Percentiles rank a stretch among this genome's conserved stretches.
Evolutionary conservation across 768 basidiomycete genomes (phyloP).

Genomic region (Panus rudis): DNA sequence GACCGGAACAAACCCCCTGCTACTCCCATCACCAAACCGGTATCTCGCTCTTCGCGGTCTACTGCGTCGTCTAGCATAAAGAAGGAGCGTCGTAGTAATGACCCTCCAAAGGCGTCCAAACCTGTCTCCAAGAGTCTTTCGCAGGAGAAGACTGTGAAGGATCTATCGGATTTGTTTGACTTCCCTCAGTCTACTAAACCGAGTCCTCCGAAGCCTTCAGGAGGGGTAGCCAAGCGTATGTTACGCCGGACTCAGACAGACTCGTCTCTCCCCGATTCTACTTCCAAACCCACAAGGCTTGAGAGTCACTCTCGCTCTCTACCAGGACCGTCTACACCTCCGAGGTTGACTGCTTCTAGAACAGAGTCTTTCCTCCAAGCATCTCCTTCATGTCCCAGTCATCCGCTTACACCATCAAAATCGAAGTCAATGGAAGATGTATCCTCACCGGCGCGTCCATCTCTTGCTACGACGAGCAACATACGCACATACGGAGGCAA

Average conservation of each 20-base stretch:
- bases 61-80: too few relatives aligned
- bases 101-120: too few relatives aligned
- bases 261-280: conserved; percentile 34
- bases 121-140: too few relatives aligned
- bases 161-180: conserved; percentile 42
- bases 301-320: conserved; percentile 1
- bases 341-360: conserved; percentile 7
- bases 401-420: conserved; percentile 11
- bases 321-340: conserved; percentile 13
- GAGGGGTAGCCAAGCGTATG: conserved; percentile 60
- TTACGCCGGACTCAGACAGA: conserved; percentile 63
- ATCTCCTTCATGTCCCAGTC: conserved; percentile 11
- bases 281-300: too few relatives aligned
- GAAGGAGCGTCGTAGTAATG: too few relatives aligned
- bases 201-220: conserved; percentile 4
- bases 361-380: conserved; percentile 17
- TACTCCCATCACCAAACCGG: too few relatives aligned
- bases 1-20: too few relatives aligned
- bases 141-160: conserved; percentile 24
- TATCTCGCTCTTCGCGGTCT: too few relatives aligned
- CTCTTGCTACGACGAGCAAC: conserved; percentile 24
- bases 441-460: conserved; percentile 15
- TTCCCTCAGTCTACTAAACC: conserved; percentile 15
- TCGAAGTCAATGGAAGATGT: background rate
- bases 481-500: conserved; percentile 68